These are phyloP conservation scores for Sechiopsis laciniata DNA, from an alignment of 306 rosid genomes.

Conservation along the genomic window DNA sequence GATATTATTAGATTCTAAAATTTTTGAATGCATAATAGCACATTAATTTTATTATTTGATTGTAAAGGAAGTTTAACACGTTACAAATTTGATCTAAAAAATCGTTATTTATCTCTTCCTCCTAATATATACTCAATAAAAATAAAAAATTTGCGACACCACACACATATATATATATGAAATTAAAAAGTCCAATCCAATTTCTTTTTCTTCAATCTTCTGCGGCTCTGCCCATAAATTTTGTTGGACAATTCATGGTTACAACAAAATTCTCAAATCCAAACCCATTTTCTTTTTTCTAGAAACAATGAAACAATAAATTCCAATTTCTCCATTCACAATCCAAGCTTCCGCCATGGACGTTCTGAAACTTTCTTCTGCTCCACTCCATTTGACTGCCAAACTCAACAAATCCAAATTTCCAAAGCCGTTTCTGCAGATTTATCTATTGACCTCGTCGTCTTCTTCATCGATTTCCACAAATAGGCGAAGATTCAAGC, in stretches of 20 bases:
- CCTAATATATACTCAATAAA: too few relatives aligned
- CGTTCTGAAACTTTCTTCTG: constrained; percentile 32
- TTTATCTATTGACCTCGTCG: constrained; percentile 21
- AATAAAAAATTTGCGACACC: too few relatives aligned
- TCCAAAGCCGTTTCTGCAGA: constrained; percentile 31
- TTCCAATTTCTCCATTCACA: not conserved
- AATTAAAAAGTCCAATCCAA: too few relatives aligned
- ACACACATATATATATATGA: too few relatives aligned
- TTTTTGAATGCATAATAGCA: too few relatives aligned
- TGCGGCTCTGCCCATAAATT: too few relatives aligned
- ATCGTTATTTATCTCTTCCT: too few relatives aligned
- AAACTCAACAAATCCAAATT: constrained; percentile 24
- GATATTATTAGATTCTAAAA: too few relatives aligned
- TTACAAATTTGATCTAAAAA: too few relatives aligned
- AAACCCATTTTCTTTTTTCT: not conserved
- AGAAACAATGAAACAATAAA: not conserved
- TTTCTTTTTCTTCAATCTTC: too few relatives aligned
- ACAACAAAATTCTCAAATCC: not conserved
- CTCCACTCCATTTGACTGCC: constrained; percentile 36
- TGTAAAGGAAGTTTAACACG: too few relatives aligned
- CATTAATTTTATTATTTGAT: too few relatives aligned
- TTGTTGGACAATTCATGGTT: not conserved
- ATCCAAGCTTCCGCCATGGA: constrained; percentile 38
- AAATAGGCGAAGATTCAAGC: constrained; percentile 4
- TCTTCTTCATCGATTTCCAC: constrained; percentile 22